phyloP scores from a whole-genome alignment of 495 filamentous ascomycete genomes.

The Staphylotrichum longicolle region DNA sequence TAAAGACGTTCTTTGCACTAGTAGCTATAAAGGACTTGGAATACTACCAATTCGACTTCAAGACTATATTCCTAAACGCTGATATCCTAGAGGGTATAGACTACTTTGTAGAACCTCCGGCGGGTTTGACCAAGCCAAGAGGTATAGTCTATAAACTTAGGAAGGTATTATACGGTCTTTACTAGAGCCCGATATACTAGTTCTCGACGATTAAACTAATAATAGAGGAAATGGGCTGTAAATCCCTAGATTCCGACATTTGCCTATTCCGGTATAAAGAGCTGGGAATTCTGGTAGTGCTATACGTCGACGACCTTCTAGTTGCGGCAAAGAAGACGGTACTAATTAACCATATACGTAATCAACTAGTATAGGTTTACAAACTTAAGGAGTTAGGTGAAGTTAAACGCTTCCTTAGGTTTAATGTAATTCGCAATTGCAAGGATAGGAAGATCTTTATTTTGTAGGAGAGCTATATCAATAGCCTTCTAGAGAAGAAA shows the following conservation, averaged over 20 bases:
- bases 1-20: slow-evolving; percentile 1
- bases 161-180: slow-evolving; percentile 5
- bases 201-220: not conserved
- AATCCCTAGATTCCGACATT: not conserved
- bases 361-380: not conserved
- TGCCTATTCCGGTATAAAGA: slow-evolving; percentile 8
- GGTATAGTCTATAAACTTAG: not conserved
- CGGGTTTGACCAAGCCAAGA: not conserved
- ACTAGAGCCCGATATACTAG: slow-evolving; percentile 9
- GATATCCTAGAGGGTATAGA: not conserved
- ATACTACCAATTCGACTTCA: slow-evolving; percentile 16
- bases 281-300: not conserved
- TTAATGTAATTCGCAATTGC: slow-evolving; percentile 3
- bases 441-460: not conserved
- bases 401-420: slow-evolving; percentile 7
- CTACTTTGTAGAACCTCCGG: not conserved
- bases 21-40: not conserved
- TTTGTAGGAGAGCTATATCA: not conserved
- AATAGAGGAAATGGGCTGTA: not conserved
- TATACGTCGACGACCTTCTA: slow-evolving; percentile 16
- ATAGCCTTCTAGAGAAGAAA: not conserved
- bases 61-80: slow-evolving; percentile 9
- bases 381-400: slow-evolving; percentile 8
- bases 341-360: not conserved
- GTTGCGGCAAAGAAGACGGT: not conserved